phyloP scores from a whole-genome alignment of 768 basidiomycete genomes.

The Mycena alexandri region DNA sequence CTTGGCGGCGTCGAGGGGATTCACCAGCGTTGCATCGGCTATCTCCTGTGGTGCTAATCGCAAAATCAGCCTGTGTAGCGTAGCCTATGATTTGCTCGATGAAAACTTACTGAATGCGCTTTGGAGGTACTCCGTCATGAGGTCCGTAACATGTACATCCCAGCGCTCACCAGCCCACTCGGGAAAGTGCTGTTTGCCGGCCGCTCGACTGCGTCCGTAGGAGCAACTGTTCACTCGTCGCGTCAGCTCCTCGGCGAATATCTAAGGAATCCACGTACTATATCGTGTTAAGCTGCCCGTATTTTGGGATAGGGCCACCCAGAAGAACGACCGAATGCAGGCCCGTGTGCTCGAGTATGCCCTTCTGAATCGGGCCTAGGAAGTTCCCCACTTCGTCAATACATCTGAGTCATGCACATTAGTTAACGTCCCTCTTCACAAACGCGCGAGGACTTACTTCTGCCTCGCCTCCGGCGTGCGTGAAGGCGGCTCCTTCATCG shows the following conservation, averaged over 20 bases:
- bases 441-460: too few relatives aligned
- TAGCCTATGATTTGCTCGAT: too few relatives aligned
- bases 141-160: not conserved
- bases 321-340: not conserved
- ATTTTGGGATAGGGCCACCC: constrained; percentile 3
- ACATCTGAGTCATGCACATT: not conserved
- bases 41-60: not conserved
- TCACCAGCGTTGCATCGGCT: not conserved
- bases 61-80: not conserved
- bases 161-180: not conserved
- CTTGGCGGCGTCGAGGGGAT: not conserved
- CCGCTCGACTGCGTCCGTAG: not conserved
- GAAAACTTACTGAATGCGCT: not conserved
- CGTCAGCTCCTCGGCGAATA: too few relatives aligned
- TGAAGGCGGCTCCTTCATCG: too few relatives aligned
- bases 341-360: not conserved
- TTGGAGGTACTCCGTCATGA: not conserved
- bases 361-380: not conserved
- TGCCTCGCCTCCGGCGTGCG: too few relatives aligned
- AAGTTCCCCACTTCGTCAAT: constrained; percentile 5
- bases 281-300: not conserved
- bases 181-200: not conserved
- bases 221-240: not conserved
- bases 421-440: too few relatives aligned
- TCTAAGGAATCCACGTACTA: not conserved